Base-by-base conservation (phyloP, 2,329 filamentous ascomycete genomes). In the Chaetomium strumarium region DNA sequence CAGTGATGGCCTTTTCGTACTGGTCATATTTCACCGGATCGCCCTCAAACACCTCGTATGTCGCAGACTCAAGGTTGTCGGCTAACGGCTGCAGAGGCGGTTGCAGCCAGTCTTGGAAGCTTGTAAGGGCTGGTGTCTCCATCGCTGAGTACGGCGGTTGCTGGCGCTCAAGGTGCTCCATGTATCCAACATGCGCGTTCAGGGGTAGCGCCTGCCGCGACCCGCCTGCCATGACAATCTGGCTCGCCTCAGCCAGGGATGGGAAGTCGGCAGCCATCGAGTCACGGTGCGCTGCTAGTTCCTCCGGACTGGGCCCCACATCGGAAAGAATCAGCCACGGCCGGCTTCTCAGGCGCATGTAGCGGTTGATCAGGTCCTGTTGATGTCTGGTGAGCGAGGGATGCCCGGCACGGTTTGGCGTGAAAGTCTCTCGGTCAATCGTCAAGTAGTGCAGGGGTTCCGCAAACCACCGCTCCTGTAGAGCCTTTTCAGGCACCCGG, bases 11-110 rank as follows among this genome's bases (percentile, higher is more conserved):
- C 42, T 79, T 77, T 68, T 97, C 90, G 66, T 99, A 99, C 77
- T 92, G 95, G 58, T 90, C 84, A 67, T 99, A 99, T 70, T 99
- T 99, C 71, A 99, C 88, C 0, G 93, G 93, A 59, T 99, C 95
- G 61, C 95, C 95, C 68, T 99, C 93, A 64, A 99, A 99, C 2
- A 97, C 92, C 67, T 99, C 93, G 68, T 99, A 99, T 0, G 93
- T 99, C 39, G 95, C 88, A 43, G 90, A 96, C 68, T 99, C 95
- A 13, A 99, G 78, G 62, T 99, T 99, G 68, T 99, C 93, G 0
- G 92, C 92, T 13, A 99, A 77, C 0, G 93, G 93, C 67, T 99
- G 95, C 38, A 99, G 75, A 2, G 93, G 93, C 2, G 91, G 91
- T 68, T 99, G 93, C 11, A 99, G 77, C 77, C 93, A 99, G 68